Evolutionary conservation across 1,284 basidiomycete species (phyloP).

Genomic region (Bjerkandera adusta): DNA sequence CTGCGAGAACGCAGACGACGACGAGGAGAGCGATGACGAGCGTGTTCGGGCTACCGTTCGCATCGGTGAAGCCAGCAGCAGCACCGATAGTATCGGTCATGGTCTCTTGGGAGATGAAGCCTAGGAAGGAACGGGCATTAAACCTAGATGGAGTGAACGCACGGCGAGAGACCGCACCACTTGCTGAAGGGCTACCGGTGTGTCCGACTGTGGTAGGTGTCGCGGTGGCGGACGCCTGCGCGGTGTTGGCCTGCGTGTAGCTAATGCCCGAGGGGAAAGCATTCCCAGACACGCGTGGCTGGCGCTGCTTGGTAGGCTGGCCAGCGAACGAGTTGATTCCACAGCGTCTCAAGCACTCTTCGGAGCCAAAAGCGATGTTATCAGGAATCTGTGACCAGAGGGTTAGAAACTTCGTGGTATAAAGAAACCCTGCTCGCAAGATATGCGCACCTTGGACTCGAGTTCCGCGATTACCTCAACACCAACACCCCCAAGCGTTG

Average conservation of each 20-base stretch:
- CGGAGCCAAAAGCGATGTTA: constrained; percentile 20
- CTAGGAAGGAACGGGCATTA: neutral
- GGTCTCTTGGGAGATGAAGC: neutral
- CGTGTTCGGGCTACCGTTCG: constrained; percentile 12
- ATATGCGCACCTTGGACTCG: constrained; percentile 18
- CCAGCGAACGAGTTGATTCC: constrained; percentile 9
- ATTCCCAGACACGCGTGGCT: constrained; percentile 19
- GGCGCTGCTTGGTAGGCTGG: constrained; percentile 19
- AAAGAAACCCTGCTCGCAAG: neutral
- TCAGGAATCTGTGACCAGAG: constrained; percentile 17
- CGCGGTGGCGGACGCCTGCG: neutral
- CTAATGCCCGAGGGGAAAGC: constrained; percentile 17
- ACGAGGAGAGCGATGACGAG: constrained; percentile 16
- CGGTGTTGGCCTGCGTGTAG: constrained; percentile 8
- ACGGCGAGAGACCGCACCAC: constrained; percentile 4
- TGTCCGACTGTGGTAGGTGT: neutral
- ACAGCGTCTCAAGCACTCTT: constrained; percentile 20
- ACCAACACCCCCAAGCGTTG: constrained; percentile 27
- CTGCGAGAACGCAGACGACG: constrained; percentile 9
- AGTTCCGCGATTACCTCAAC: constrained; percentile 25
- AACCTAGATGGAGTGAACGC: neutral
- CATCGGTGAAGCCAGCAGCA: neutral
- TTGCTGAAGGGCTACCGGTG: neutral
- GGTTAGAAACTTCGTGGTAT: neutral
- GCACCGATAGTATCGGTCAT: neutral